Conservation (phyloP, 2,329 filamentous ascomycete species). For the Torrubiellomyces zombiae region DNA sequence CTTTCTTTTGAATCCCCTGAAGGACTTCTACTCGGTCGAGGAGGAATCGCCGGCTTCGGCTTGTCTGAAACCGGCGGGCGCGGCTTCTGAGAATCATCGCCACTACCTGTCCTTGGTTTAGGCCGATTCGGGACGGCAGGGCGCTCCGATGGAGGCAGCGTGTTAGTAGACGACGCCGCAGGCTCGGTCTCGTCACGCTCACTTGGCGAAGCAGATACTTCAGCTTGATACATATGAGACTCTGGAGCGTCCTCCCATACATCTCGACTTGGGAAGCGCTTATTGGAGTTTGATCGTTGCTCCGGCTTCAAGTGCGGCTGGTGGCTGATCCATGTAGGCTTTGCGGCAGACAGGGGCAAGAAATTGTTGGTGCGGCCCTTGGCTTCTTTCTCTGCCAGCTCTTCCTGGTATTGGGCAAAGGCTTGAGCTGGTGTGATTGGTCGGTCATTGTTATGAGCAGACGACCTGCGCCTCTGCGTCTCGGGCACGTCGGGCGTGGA, state of each 20-base stretch:
- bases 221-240: conserved; percentile 63
- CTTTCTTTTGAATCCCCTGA: conserved; percentile 24
- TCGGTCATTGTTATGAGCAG: conserved; percentile 12
- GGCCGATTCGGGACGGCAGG: conserved; percentile 34
- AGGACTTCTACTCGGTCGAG: conserved; percentile 38
- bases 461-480: conserved; percentile 20
- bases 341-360: conserved; percentile 13
- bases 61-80: conserved; percentile 32
- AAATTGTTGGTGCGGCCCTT: conserved; percentile 13
- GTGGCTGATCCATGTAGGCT: conserved; percentile 27
- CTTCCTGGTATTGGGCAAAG: conserved; percentile 50
- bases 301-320: conserved; percentile 34
- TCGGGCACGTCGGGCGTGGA: conserved; percentile 49
- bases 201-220: conserved; percentile 30
- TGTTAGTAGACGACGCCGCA: conserved; percentile 20
- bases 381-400: conserved; percentile 41
- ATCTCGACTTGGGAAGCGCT: conserved; percentile 78
- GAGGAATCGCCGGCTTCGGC: conserved; percentile 43
- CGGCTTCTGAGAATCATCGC: conserved; percentile 18
- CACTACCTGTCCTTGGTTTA: conserved; percentile 28
- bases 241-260: conserved; percentile 92
- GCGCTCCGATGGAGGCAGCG: conserved; percentile 20
- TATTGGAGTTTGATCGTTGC: conserved; percentile 38
- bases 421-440: conserved; percentile 43
- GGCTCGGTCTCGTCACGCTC: conserved; percentile 14